These are phyloP conservation scores for Juncus effusus DNA, from an alignment of 176 grass and related monocot genomes.

Conservation along the genomic window DNA sequence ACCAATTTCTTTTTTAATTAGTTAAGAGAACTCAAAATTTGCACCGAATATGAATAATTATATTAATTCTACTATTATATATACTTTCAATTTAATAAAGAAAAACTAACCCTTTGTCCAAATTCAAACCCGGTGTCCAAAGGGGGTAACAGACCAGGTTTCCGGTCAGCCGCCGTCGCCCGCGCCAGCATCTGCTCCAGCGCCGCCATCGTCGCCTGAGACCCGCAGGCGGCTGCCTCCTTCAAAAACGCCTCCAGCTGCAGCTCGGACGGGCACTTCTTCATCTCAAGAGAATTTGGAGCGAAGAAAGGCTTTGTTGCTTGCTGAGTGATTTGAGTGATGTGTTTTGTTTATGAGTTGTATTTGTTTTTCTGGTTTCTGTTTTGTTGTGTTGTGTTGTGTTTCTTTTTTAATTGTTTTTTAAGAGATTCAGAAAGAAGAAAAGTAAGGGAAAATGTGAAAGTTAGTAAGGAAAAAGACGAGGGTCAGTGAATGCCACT, in stretches of 20 bases:
- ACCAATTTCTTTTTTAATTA: too few species aligned
- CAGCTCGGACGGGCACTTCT: constrained; percentile 70
- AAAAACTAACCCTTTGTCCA: constrained; percentile 4
- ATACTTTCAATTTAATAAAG: not conserved
- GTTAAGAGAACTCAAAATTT: not conserved
- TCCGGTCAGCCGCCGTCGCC: constrained; percentile 39
- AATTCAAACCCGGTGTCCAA: constrained; percentile 10
- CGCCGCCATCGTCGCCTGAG: not conserved
- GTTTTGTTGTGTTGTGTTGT: constrained; percentile 12
- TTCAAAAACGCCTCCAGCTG: constrained; percentile 46
- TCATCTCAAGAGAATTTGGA: constrained; percentile 33
- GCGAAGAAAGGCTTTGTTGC: not conserved
- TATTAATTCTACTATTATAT: too few species aligned
- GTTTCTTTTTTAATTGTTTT: not conserved
- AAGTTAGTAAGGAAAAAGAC: constrained; percentile 28
- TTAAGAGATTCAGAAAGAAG: constrained; percentile 25
- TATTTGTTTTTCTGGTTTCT: not conserved
- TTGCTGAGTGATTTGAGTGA: not conserved
- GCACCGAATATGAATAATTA: not conserved
- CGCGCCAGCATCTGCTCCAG: constrained; percentile 23
- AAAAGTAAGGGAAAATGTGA: constrained; percentile 18
- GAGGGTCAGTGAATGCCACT: not conserved
- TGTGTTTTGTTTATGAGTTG: not conserved
- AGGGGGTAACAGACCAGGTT: not conserved
- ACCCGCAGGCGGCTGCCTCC: constrained; percentile 9